A percentile compares a stretch with the other conserved stretches of the same genome.
Evolutionary conservation across 768 basidiomycete genomes (phyloP).

Genomic region (Amanita rimosa): DNA sequence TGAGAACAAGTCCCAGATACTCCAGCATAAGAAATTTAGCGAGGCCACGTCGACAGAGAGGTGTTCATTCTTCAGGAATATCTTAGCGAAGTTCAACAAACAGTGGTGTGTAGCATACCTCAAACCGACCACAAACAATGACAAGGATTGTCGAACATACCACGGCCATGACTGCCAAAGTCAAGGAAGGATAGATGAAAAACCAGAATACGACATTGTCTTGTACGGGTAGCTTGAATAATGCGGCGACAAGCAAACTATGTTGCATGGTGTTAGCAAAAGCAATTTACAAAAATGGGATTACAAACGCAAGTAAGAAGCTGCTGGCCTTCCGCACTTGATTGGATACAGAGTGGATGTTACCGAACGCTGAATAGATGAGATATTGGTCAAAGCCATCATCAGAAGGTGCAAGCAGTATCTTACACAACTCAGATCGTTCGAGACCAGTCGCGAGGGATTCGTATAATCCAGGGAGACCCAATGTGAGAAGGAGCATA

Average conservation of each 20-base stretch:
- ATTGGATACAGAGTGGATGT: no score
- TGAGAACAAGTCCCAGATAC: neutral
- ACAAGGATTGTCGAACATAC: constrained; percentile 1
- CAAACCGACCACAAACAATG: neutral
- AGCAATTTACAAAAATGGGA: neutral
- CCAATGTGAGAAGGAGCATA: no score
- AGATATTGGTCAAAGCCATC: no score
- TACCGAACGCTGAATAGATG: no score
- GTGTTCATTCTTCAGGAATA: neutral
- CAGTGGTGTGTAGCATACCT: neutral
- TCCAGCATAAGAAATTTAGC: neutral
- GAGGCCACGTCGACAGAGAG: neutral
- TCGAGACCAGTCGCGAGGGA: no score
- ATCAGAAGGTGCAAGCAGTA: no score
- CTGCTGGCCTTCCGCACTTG: neutral
- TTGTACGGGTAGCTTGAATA: neutral
- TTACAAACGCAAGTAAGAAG: constrained; percentile 1
- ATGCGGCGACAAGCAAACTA: neutral
- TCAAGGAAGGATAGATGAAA: neutral
- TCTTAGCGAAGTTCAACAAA: neutral
- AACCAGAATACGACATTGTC: neutral
- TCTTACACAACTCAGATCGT: no score
- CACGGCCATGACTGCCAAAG: neutral
- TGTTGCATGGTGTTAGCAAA: no score
- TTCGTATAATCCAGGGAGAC: no score